phyloP scores from a whole-genome alignment of 202 grass and related monocot genomes.

The Bolboschoenoplectus hybrid region DNA sequence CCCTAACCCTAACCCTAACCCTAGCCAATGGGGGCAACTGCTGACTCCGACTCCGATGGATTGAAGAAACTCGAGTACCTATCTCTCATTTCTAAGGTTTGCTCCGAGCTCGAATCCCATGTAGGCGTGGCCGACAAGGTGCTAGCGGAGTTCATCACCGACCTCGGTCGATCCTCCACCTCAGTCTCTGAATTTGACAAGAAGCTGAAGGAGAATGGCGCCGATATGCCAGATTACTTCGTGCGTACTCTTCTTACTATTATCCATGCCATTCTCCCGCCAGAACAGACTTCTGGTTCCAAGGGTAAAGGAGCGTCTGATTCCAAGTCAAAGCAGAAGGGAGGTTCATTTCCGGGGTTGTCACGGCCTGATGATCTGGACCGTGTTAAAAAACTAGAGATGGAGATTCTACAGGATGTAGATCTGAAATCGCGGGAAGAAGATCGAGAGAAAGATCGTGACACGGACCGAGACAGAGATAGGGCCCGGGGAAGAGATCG shows the following conservation, averaged over 20 bases:
- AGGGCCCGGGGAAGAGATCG: slow-evolving; percentile 32
- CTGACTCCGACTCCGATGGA: slow-evolving; percentile 43
- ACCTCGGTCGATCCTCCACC: slow-evolving; percentile 68
- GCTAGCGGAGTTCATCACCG: slow-evolving; percentile 94
- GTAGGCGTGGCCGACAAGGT: slow-evolving; percentile 91
- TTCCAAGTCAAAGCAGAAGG: slow-evolving; percentile 37
- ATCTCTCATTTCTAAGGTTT: slow-evolving; percentile 84
- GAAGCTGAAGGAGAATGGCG: slow-evolving; percentile 83
- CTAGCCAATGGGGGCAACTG: slow-evolving; percentile 39
- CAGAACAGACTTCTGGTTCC: slow-evolving; percentile 46
- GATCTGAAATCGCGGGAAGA: slow-evolving; percentile 34
- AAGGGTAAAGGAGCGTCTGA: slow-evolving; percentile 10
- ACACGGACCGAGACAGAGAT: slow-evolving; percentile 39
- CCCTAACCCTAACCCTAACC: slow-evolving; percentile 43
- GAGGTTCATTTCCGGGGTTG: slow-evolving; percentile 58
- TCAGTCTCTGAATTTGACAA: slow-evolving; percentile 75
- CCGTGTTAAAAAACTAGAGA: slow-evolving; percentile 59
- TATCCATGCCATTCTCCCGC: slow-evolving; percentile 90
- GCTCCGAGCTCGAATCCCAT: slow-evolving; percentile 90
- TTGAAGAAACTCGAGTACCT: slow-evolving; percentile 82
- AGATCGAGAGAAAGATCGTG: slow-evolving; percentile 37
- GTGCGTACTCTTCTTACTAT: slow-evolving; percentile 88
- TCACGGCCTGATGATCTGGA: slow-evolving; percentile 70
- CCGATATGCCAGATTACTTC: slow-evolving; percentile 90
- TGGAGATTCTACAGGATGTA: slow-evolving; percentile 79